Evolutionary conservation across 2,329 filamentous ascomycete genomes (phyloP).

Genomic region (Acrocalymma vagum): DNA sequence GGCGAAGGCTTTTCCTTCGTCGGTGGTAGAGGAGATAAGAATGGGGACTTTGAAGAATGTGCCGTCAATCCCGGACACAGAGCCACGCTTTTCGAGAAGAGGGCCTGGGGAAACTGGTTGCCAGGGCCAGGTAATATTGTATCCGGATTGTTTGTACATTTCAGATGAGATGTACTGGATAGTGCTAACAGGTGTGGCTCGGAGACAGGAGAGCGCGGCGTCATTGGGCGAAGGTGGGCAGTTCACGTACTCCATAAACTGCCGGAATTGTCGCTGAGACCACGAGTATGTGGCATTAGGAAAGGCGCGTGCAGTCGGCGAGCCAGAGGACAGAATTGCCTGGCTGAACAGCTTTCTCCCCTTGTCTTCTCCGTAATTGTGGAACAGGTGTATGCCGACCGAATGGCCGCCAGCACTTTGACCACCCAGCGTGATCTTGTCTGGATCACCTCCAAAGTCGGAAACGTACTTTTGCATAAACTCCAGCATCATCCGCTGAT

Average conservation of each 20-base stretch:
- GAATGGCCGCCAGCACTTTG: slow-evolving; percentile 51
- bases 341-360: slow-evolving; percentile 42
- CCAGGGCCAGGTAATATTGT: slow-evolving; percentile 58
- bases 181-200: slow-evolving; percentile 43
- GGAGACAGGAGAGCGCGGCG: slow-evolving; percentile 51
- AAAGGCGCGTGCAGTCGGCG: slow-evolving; percentile 45
- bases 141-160: slow-evolving; percentile 49
- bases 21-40: slow-evolving; percentile 46
- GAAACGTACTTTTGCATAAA: slow-evolving; percentile 51
- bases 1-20: slow-evolving; percentile 43
- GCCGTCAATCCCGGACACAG: slow-evolving; percentile 41
- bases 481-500: slow-evolving; percentile 42
- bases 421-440: slow-evolving; percentile 50
- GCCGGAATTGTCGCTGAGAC: slow-evolving; percentile 36
- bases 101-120: slow-evolving; percentile 58
- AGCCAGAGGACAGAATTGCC: slow-evolving; percentile 44
- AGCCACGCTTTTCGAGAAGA: slow-evolving; percentile 58
- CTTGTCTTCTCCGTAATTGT: slow-evolving; percentile 42
- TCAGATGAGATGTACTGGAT: slow-evolving; percentile 51
- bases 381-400: slow-evolving; percentile 46
- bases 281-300: slow-evolving; percentile 40
- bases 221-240: slow-evolving; percentile 32
- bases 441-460: slow-evolving; percentile 49
- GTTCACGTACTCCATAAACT: slow-evolving; percentile 40
- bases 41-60: slow-evolving; percentile 44